Conservation (phyloP, 2,329 filamentous ascomycete genomes). For the Biscogniauxia marginata region DNA sequence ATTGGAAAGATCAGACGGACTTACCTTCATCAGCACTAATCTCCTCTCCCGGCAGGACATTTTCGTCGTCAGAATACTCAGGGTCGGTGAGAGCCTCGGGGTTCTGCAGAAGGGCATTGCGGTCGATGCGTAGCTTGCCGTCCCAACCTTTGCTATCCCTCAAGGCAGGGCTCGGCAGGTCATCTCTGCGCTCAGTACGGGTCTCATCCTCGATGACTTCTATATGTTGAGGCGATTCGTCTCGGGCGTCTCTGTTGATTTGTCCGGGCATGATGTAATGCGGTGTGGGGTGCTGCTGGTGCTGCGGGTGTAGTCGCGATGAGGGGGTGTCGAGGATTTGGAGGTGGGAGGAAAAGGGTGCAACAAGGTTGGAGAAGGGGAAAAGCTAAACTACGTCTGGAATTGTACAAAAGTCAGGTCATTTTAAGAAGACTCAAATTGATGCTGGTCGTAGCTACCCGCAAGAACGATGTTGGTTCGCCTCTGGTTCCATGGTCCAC, state of each 20-base stretch:
- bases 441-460: too few species aligned
- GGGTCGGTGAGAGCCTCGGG: conserved; percentile 81
- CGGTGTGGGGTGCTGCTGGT: conserved; percentile 2
- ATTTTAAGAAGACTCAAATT: too few species aligned
- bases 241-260: conserved; percentile 31
- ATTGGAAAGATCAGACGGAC: conserved; percentile 6
- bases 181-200: conserved; percentile 38
- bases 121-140: conserved; percentile 75
- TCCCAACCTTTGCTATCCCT: conserved; percentile 74
- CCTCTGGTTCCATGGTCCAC: too few species aligned
- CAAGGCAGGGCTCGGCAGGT: conserved; percentile 46
- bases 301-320: background rate
- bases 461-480: too few species aligned
- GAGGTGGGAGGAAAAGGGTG: too few species aligned
- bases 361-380: too few species aligned
- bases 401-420: too few species aligned
- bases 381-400: too few species aligned
- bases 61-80: conserved; percentile 76
- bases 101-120: conserved; percentile 67
- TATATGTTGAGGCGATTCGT: conserved; percentile 43
- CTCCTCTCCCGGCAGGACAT: conserved; percentile 67
- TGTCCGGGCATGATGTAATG: conserved; percentile 41
- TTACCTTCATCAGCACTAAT: conserved; percentile 80
- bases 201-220: conserved; percentile 46
- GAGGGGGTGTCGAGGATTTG: background rate